Evolutionary conservation across 1,284 basidiomycete genomes (phyloP).

Genomic region (Pseudozyma thailandica): DNA sequence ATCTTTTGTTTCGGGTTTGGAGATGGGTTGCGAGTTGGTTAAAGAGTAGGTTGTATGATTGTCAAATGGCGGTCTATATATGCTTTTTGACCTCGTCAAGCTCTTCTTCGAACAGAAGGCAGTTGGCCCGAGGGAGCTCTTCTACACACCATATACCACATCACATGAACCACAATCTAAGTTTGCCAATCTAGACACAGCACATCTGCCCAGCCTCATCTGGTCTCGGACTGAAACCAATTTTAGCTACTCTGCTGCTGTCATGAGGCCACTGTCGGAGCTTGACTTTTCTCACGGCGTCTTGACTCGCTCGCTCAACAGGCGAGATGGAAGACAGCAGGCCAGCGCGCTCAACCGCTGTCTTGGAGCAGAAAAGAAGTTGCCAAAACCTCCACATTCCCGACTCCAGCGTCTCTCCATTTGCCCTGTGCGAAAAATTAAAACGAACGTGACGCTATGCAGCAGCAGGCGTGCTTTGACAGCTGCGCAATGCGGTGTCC

Average conservation of each 20-base stretch:
- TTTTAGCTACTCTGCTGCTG: constrained; percentile 1
- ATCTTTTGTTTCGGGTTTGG: too few species aligned
- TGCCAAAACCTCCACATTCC: constrained; percentile 23
- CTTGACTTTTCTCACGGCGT: not conserved
- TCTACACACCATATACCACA: too few species aligned
- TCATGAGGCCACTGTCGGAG: not conserved
- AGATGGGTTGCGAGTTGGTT: not conserved
- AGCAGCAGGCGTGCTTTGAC: constrained; percentile 3
- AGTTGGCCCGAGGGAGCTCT: too few species aligned
- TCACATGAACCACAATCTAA: too few species aligned
- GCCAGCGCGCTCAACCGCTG: not conserved
- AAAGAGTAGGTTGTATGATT: constrained; percentile 1
- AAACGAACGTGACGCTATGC: constrained; percentile 12
- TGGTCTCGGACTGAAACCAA: too few species aligned
- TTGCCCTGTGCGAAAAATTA: not conserved
- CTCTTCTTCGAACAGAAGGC: too few species aligned
- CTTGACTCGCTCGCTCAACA: not conserved
- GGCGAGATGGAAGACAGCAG: constrained; percentile 11
- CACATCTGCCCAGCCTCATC: too few species aligned
- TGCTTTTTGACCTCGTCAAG: too few species aligned
- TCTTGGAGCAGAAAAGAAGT: too few species aligned
- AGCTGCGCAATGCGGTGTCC: constrained; percentile 11
- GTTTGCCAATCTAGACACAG: too few species aligned
- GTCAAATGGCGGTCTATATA: not conserved
- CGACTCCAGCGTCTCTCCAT: not conserved